Evolutionary conservation across 163 green algal genomes (phyloP).

Genomic region (Chlamydomonas reinhardtii): DNA sequence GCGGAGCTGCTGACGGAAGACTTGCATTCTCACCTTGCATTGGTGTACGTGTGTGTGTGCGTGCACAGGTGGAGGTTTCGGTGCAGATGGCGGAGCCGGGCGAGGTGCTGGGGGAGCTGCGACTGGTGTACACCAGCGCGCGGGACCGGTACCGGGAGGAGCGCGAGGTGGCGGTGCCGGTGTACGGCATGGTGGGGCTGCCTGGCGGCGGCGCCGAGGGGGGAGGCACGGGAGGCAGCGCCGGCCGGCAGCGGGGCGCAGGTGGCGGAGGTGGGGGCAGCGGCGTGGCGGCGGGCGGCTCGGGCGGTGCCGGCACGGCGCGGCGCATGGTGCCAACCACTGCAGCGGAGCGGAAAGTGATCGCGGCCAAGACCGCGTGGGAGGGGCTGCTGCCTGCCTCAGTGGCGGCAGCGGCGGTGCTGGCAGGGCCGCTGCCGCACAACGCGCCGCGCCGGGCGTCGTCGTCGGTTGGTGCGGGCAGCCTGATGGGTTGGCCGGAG

Average conservation of each 20-base stretch:
- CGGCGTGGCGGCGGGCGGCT: neutral
- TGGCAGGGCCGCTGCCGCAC: neutral
- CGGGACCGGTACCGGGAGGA: neutral
- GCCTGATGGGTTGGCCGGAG: neutral
- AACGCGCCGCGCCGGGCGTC: neutral
- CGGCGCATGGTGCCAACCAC: neutral
- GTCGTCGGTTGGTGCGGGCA: neutral
- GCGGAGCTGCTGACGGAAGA: no score
- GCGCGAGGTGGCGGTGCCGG: slow-evolving; percentile 31
- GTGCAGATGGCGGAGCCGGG: slow-evolving; percentile 3
- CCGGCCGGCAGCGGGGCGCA: no score
- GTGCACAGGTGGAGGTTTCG: neutral
- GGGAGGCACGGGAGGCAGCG: neutral
- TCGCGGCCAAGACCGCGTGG: slow-evolving; percentile 1
- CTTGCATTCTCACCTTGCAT: no score
- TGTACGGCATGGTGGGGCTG: slow-evolving; percentile 46
- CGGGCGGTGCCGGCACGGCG: neutral
- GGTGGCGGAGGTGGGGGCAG: no score
- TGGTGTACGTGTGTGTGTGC: no score
- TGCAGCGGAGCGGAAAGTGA: neutral
- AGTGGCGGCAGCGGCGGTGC: neutral
- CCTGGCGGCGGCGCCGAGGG: no score
- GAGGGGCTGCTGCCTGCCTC: neutral
- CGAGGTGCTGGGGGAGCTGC: slow-evolving; percentile 39
- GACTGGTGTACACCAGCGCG: neutral